phyloP scores from a whole-genome alignment of 805 yeast species.

The Zygoascus tannicola region DNA sequence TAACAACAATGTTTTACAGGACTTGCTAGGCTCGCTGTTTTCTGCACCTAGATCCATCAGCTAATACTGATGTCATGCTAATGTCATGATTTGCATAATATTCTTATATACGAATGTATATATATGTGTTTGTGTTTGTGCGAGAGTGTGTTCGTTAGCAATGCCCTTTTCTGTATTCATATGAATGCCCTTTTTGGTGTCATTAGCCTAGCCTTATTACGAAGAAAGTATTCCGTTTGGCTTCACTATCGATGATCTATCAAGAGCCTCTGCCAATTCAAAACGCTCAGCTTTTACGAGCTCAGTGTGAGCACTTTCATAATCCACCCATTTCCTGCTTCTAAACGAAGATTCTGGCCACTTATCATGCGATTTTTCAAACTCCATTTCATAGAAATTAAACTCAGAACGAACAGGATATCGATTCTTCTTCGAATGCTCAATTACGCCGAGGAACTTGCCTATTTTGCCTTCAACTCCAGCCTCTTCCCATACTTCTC shows the following conservation, averaged over 20 bases:
- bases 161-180: too few relatives aligned
- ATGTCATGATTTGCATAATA: too few relatives aligned
- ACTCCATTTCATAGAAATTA: conserved; percentile 72
- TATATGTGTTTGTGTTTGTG: too few relatives aligned
- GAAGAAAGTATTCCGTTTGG: too few relatives aligned
- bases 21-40: conserved; percentile 66
- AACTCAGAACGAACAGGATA: conserved; percentile 73
- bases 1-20: conserved; percentile 51
- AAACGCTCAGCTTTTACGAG: conserved; percentile 23
- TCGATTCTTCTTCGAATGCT: conserved; percentile 37
- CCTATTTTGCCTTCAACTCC: conserved; percentile 68
- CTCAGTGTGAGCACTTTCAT: conserved; percentile 24
- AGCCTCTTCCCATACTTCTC: conserved; percentile 98
- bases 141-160: too few relatives aligned
- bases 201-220: too few relatives aligned
- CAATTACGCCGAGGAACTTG: conserved; percentile 51
- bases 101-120: too few relatives aligned
- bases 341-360: conserved; percentile 74
- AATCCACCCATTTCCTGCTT: conserved; percentile 59
- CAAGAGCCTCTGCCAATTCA: conserved; percentile 27
- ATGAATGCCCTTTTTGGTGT: too few relatives aligned
- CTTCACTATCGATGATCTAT: conserved; percentile 11
- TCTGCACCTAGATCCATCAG: conserved; percentile 35
- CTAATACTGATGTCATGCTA: too few relatives aligned
- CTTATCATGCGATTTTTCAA: conserved; percentile 43